A percentile compares a stretch with the other conserved stretches of the same genome.
Conservation (phyloP, 768 basidiomycete species). For the Rhizopogon vinicolor region DNA sequence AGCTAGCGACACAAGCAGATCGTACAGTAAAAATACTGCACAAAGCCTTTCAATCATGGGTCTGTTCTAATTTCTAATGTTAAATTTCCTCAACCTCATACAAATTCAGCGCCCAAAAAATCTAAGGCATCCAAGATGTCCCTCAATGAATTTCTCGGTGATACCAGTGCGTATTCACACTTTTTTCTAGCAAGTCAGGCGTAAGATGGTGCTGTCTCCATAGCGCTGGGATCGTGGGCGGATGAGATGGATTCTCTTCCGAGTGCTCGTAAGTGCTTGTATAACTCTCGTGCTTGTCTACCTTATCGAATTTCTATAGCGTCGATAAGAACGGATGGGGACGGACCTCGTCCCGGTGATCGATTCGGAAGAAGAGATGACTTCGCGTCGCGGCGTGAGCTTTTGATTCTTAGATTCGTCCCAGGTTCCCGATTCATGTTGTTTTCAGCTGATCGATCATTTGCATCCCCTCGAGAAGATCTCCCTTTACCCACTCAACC, state of each 20-base stretch:
- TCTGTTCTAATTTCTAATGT: conserved; percentile 7
- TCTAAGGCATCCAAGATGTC: conserved; percentile 86
- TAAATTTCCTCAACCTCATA: conserved; percentile 4
- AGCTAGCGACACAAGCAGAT: conserved; percentile 4
- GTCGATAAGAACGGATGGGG: conserved; percentile 66
- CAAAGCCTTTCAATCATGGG: conserved; percentile 21
- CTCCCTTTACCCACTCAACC: conserved; percentile 93
- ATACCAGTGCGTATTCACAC: conserved; percentile 56
- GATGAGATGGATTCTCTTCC: conserved; percentile 97
- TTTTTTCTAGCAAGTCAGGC: conserved; percentile 9
- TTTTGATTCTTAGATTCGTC: conserved; percentile 6
- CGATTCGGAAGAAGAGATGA: conserved; percentile 61
- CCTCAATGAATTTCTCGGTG: conserved; percentile 88
- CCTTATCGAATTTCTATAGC: conserved; percentile 38
- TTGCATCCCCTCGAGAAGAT: conserved; percentile 72
- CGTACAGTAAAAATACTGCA: conserved; percentile 8
- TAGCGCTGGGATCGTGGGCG: conserved; percentile 94
- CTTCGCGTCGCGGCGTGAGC: conserved; percentile 57
- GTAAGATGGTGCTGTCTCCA: conserved; percentile 11
- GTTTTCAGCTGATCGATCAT: conserved; percentile 50
- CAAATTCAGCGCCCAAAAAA: conserved; percentile 72
- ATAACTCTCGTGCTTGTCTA: neutral
- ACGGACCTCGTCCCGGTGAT: conserved; percentile 47
- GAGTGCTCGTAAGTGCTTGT: conserved; percentile 73
- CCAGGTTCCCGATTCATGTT: conserved; percentile 8